Evolutionary conservation across 208 protist species (phyloP), one percentile per base, ranked within the genome.

Genomic region (Trypanosoma rangeli): DNA sequence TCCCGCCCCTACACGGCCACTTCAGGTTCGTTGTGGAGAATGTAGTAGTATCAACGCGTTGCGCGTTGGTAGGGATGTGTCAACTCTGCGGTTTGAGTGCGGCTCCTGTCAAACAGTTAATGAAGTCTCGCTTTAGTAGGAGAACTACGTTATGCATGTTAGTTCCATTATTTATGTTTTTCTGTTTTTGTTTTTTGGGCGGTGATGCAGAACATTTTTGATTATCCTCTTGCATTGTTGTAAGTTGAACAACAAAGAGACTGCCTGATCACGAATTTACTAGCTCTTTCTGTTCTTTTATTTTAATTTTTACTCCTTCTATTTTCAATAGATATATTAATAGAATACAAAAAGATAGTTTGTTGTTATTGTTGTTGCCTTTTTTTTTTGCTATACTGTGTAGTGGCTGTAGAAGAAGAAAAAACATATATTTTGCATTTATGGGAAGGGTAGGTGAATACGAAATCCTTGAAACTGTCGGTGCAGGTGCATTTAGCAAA

Each of bases 361-460:
- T 53, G n/a, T 44, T 35, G 15, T 50, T 49, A 22, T 3, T 53
- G 1, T 59, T 54, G 46, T 67, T 52, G 18, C 18, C 52, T 59
- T 16, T 53, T 50, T 31, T 31, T 61, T 46, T 5, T 44, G 37
- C 46, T 61, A 4, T 1, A 28, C 9, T 26, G 1, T 18, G 16
- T 53, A 53, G 22, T 26, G 24, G 31, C 31, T 35, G 8, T 31
- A 52, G 33, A 52, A 15, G 33, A n/a, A 26, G 15, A 24, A 64
- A 44, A 49, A 28, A 13, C 58, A 50, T 26, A 64, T 55, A 31
- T 3, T 7, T 5, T 55, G 68, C 59, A 64, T n/a, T 78, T 53
- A 93, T 93, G 87, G 69, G 83, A 37, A 80, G 79, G 16, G 90
- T 93, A 5, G 90, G 90, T n/a, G 85, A 95, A 35, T 95, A 95